Percentiles rank a stretch among this genome's conserved stretches.
phyloP scores from a whole-genome alignment of 1,139 yeast species.

The Scheffersomyces titani region DNA sequence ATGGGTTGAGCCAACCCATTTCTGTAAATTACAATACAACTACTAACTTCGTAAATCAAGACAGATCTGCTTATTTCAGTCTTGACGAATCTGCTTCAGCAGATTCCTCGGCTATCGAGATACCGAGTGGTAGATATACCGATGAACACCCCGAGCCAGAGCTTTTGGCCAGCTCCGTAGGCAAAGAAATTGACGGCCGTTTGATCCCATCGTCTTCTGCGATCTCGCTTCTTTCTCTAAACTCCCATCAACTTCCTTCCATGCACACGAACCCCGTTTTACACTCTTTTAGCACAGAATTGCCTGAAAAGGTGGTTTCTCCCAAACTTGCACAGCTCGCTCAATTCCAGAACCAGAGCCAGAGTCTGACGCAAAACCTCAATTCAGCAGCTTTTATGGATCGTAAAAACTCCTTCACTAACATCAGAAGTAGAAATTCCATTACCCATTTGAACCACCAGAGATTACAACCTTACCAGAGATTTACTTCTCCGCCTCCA shows the following conservation, averaged over 20 bases:
- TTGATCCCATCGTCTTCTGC: constrained; percentile 57
- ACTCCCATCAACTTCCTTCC: constrained; percentile 15
- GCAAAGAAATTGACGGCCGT: constrained; percentile 49
- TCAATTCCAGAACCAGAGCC: constrained; percentile 6
- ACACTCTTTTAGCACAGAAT: not conserved
- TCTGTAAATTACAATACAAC: not conserved
- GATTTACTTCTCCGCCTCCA: constrained; percentile 33
- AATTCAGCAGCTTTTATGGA: constrained; percentile 14
- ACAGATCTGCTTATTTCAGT: constrained; percentile 6
- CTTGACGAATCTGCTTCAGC: constrained; percentile 4
- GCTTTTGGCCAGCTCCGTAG: constrained; percentile 56
- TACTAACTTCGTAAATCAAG: not conserved
- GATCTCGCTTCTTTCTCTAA: constrained; percentile 53
- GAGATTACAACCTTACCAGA: constrained; percentile 40
- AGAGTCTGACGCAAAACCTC: constrained; percentile 1
- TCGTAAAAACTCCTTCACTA: constrained; percentile 24
- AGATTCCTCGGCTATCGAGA: not conserved
- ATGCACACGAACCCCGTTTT: constrained; percentile 1
- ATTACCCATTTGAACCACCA: constrained; percentile 33
- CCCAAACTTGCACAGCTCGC: constrained; percentile 4
- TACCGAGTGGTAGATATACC: constrained; percentile 9
- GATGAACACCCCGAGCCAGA: constrained; percentile 55
- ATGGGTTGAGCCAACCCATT: not conserved
- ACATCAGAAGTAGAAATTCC: constrained; percentile 31
- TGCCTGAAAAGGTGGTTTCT: not conserved